These are phyloP conservation scores for Nannochloris sp. DNA, from an alignment of 139 green algal genomes.

Conservation along the genomic window DNA sequence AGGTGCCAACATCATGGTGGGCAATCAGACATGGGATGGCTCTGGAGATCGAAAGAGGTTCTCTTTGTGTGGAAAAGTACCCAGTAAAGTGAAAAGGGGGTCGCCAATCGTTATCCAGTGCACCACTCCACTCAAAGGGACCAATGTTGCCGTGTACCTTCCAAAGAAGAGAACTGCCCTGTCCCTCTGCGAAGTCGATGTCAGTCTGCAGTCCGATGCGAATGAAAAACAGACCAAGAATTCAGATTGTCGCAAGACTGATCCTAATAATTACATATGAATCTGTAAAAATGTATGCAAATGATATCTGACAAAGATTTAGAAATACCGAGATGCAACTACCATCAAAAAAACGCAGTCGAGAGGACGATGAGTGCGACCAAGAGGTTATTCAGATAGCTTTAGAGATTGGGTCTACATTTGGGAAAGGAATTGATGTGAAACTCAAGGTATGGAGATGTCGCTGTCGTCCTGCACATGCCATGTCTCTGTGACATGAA, in stretches of 20 bases:
- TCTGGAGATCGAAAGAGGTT: background rate
- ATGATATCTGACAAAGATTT: background rate
- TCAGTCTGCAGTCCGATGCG: background rate
- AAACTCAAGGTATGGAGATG: constrained; percentile 15
- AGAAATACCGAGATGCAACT: background rate
- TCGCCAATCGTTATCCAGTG: constrained; percentile 1
- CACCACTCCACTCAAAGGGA: background rate
- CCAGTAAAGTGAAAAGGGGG: background rate
- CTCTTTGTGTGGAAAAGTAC: constrained; percentile 5
- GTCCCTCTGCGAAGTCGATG: constrained; percentile 15
- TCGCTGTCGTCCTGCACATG: background rate
- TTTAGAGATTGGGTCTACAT: background rate
- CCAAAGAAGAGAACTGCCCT: constrained; percentile 9
- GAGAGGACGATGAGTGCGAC: background rate
- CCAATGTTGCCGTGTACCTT: constrained; percentile 14
- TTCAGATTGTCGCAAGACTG: background rate
- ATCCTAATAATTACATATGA: no score
- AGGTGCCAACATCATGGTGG: constrained; percentile 12
- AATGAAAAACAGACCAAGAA: background rate
- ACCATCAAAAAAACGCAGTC: constrained; percentile 9
- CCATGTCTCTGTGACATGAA: background rate
- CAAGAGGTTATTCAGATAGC: constrained; percentile 6
- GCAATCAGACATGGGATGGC: constrained; percentile 9
- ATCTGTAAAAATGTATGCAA: no score
- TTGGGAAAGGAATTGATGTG: constrained; percentile 12